phyloP scores from a whole-genome alignment of 2,329 filamentous ascomycete genomes.

The Ilyonectria robusta region DNA sequence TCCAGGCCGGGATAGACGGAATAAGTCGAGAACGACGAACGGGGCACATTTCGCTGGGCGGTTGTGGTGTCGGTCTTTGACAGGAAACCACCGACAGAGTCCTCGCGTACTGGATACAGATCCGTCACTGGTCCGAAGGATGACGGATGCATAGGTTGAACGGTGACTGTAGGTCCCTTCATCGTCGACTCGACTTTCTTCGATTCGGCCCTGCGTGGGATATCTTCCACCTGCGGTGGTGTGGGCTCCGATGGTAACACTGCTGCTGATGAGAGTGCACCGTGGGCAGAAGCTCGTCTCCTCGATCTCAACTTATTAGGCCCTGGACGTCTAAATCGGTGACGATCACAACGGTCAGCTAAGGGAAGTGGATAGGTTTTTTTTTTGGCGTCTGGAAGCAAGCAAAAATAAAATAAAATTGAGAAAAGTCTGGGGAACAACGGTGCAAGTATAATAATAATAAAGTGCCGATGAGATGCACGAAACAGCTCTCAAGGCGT shows the following conservation, averaged over 20 bases:
- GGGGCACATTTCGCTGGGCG: slow-evolving; percentile 25
- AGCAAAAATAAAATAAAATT: slow-evolving; percentile 21
- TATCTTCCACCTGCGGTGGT: slow-evolving; percentile 15
- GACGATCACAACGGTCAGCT: slow-evolving; percentile 30
- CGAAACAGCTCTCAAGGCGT: slow-evolving; percentile 23
- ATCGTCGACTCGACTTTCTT: slow-evolving; percentile 34
- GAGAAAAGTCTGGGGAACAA: slow-evolving; percentile 9
- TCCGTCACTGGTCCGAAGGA: slow-evolving; percentile 39
- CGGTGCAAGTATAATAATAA: slow-evolving; percentile 29
- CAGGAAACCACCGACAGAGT: slow-evolving; percentile 35
- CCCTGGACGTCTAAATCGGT: slow-evolving; percentile 38
- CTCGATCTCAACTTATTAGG: slow-evolving; percentile 47
- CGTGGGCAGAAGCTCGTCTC: slow-evolving; percentile 41
- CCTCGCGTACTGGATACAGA: slow-evolving; percentile 39
- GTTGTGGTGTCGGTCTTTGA: slow-evolving; percentile 29
- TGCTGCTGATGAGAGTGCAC: slow-evolving; percentile 28
- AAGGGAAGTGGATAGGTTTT: slow-evolving; percentile 3
- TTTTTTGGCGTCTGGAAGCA: neutral
- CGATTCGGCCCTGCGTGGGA: slow-evolving; percentile 27
- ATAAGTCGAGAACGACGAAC: slow-evolving; percentile 43
- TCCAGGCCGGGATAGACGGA: slow-evolving; percentile 53
- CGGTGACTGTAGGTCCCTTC: slow-evolving; percentile 41
- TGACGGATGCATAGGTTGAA: slow-evolving; percentile 40
- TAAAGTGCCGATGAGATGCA: slow-evolving; percentile 23
- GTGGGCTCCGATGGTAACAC: slow-evolving; percentile 24